Percentiles rank a stretch among this genome's conserved stretches.
phyloP scores from a whole-genome alignment of 306 rosid genomes.

The Vigna radiata region DNA sequence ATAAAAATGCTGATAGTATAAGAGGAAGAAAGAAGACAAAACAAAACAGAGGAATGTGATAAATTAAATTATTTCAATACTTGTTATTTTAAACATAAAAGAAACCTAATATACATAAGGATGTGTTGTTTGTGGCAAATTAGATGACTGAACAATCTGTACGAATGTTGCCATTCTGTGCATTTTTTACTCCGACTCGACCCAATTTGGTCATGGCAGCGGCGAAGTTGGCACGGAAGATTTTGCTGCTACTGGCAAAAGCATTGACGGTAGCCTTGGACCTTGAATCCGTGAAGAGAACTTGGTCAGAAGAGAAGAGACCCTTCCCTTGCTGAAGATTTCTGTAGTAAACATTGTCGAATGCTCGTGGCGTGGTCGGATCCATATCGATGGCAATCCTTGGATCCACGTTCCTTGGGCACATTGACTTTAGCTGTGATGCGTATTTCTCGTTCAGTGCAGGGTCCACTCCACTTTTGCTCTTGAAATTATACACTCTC shows the following conservation, averaged over 20 bases:
- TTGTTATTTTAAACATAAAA: conserved; percentile 22
- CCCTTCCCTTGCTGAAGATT: conserved; percentile 72
- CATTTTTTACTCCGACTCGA: conserved; percentile 72
- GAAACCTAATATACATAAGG: conserved; percentile 40
- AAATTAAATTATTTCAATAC: conserved; percentile 5
- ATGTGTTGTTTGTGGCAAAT: conserved; percentile 5
- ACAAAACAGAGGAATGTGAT: neutral
- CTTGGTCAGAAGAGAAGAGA: conserved; percentile 74
- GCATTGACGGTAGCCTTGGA: conserved; percentile 58
- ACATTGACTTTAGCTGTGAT: conserved; percentile 52
- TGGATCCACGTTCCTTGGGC: conserved; percentile 71
- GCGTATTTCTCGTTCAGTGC: conserved; percentile 54
- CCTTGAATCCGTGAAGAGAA: conserved; percentile 61
- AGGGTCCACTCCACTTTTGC: conserved; percentile 55
- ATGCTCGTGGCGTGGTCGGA: conserved; percentile 64
- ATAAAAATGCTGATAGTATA: neutral
- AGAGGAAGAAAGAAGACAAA: neutral
- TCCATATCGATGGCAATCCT: conserved; percentile 81
- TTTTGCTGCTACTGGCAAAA: conserved; percentile 53
- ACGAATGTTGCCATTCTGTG: conserved; percentile 69
- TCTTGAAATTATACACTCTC: conserved; percentile 63
- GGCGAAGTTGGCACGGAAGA: conserved; percentile 59
- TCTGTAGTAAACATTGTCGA: conserved; percentile 67
- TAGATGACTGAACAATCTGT: conserved; percentile 58
- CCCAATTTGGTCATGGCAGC: conserved; percentile 80